phyloP scores from a whole-genome alignment of 2,329 filamentous ascomycete genomes.

The Xylariaceae sp. region DNA sequence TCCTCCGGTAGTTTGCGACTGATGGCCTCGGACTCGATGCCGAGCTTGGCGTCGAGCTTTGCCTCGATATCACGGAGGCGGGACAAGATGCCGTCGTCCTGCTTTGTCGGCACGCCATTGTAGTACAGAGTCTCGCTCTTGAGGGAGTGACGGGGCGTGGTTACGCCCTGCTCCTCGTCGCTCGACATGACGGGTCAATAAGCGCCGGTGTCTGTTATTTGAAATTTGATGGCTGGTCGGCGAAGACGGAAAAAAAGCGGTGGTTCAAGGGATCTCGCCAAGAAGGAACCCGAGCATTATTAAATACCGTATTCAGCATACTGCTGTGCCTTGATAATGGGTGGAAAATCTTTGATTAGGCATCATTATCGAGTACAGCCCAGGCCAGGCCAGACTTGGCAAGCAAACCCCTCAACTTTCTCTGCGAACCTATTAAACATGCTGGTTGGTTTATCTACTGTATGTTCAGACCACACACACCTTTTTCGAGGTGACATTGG shows the following conservation, averaged over 20 bases:
- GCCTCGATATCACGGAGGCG: conserved; percentile 14
- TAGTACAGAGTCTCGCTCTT: conserved; percentile 3
- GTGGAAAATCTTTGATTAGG: too few species aligned
- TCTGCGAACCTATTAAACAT: not conserved
- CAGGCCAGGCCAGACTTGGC: not conserved
- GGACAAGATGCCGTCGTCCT: conserved; percentile 7
- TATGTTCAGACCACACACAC: too few species aligned
- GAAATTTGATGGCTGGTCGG: too few species aligned
- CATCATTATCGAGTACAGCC: not conserved
- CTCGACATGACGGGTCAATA: too few species aligned
- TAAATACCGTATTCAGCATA: too few species aligned
- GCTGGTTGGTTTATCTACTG: not conserved
- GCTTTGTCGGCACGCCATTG: not conserved
- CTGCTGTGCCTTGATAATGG: too few species aligned
- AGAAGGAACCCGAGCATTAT: too few species aligned
- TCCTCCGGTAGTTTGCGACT: conserved; percentile 41
- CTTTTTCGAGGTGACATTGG: too few species aligned
- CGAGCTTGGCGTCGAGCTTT: conserved; percentile 39
- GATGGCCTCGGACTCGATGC: conserved; percentile 44
- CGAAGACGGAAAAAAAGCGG: too few species aligned
- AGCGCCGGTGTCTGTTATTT: too few species aligned
- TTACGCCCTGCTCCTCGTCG: conserved; percentile 7
- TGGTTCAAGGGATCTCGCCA: too few species aligned
- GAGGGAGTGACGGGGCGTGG: not conserved
- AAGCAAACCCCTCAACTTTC: not conserved